A percentile compares a stretch with the other conserved stretches of the same genome.
phyloP scores from a whole-genome alignment of 768 basidiomycete species.

The Leucogyrophana mollusca region DNA sequence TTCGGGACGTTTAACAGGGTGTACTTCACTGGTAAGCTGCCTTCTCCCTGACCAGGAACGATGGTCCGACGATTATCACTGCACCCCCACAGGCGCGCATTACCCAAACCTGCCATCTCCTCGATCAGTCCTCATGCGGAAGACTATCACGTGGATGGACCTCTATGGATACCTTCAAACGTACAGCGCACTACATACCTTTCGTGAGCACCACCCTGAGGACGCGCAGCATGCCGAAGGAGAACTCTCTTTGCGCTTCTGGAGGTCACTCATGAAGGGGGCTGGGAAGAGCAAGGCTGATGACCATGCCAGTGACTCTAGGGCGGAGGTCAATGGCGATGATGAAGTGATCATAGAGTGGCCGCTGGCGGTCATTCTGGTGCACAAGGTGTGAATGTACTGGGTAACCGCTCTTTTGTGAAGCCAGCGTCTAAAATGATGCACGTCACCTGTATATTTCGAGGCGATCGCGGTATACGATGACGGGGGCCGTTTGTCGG shows the following conservation, averaged over 20 bases:
- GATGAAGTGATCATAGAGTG: conserved; percentile 40
- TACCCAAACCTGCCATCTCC: conserved; percentile 34
- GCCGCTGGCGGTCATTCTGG: conserved; percentile 37
- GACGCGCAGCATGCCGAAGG: conserved; percentile 50
- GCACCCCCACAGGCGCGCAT: conserved; percentile 35
- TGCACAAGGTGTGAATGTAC: conserved; percentile 9
- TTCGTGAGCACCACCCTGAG: conserved; percentile 60
- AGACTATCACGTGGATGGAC: conserved; percentile 62
- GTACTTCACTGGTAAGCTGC: conserved; percentile 55
- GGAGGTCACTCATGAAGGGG: conserved; percentile 48
- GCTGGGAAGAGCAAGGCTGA: conserved; percentile 28
- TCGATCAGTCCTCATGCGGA: conserved; percentile 51
- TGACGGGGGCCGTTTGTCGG: too few relatives aligned
- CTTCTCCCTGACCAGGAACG: too few relatives aligned
- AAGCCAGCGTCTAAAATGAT: too few relatives aligned
- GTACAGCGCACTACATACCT: conserved; percentile 68
- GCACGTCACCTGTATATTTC: too few relatives aligned
- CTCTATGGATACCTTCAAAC: conserved; percentile 70
- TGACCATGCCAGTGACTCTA: too few relatives aligned
- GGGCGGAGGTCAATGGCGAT: conserved; percentile 5
- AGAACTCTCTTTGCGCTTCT: conserved; percentile 64
- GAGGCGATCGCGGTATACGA: too few relatives aligned
- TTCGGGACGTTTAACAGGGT: conserved; percentile 47
- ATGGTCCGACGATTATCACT: conserved; percentile 8
- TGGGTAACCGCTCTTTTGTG: too few relatives aligned